phyloP scores from a whole-genome alignment of 2,329 filamentous ascomycete species.

The Arthrobotrys entomopaga region DNA sequence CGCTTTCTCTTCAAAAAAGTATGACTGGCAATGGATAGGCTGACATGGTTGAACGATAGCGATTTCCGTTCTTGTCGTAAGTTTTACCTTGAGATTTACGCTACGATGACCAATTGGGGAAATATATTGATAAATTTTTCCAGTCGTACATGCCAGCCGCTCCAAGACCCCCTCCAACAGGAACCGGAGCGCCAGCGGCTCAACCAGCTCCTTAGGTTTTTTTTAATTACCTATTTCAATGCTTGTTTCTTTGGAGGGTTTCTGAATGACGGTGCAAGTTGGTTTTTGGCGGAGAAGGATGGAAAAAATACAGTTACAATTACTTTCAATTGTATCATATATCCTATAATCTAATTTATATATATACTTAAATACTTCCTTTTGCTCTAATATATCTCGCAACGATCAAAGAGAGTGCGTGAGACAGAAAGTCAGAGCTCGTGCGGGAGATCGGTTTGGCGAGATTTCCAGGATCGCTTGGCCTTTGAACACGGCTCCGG shows the following conservation, averaged over 20 bases:
- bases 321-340: slow-evolving; percentile 10
- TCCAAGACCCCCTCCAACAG: slow-evolving; percentile 25
- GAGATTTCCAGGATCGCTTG: background rate
- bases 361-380: background rate
- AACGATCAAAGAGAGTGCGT: no score
- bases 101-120: no score
- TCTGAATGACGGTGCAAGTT: no score
- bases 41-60: background rate
- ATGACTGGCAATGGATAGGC: background rate
- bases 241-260: no score
- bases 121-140: slow-evolving; percentile 22
- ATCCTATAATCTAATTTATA: slow-evolving; percentile 4
- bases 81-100: slow-evolving; percentile 6
- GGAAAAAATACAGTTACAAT: background rate
- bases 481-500: no score
- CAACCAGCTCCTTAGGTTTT: slow-evolving; percentile 29
- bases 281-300: no score
- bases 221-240: background rate
- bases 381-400: no score
- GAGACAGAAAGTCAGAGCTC: background rate
- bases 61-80: slow-evolving; percentile 46
- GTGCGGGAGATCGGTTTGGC: background rate
- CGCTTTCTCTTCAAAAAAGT: background rate
- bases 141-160: slow-evolving; percentile 51
- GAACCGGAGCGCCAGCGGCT: slow-evolving; percentile 35